Evolutionary conservation across 164 flowering plant genomes (phyloP), one percentile per base, ranked within the genome.

Genomic region (Piper longum): DNA sequence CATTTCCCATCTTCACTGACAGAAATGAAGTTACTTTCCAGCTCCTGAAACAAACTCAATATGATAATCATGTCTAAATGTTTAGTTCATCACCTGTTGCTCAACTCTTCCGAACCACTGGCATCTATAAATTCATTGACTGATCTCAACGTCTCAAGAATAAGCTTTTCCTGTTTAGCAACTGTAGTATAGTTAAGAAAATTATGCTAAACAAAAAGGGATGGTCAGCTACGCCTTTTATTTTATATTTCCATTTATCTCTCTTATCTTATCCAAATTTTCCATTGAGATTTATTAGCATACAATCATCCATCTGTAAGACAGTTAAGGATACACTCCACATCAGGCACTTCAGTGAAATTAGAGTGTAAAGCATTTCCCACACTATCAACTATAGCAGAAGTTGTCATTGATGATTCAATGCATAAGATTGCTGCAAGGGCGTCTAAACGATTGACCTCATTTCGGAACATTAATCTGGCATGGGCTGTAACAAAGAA

Each of bases 391-490:
- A 93, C 88, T 54, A 93, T 86, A 43, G 97, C 96, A 7, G 97
- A 93, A 63, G 88, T 88, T 61, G 92, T 93, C 99, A 93, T 93
- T 59, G 95, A 93, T 70, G 99, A 84, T 73, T 93, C 99, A 36
- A 93, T 78, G 75, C 95, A 93, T 64, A 93, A 73, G 75, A 93
- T 88, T 44, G 97, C 99, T 67, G 97, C 82, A 40, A 90, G 77
- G 41, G 97, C 96, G 80, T 93, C 99, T 36, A 85, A 66, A 59
- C 68, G 74, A 48, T 84, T 87, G 59, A 93, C 99, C 77, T 90
- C 88, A 72, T 93, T 85, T 75, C 96, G 80, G 81, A 84, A 93
- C 97, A 90, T 88, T 64, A 93, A 79, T 67, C 99, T 88, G 61
- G 99, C 97, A 81, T 93, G 99, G 19, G 96, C 99, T 91, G 83